Evolutionary conservation across 129 eudicot genomes (phyloP).

Genomic region (Logfia minima): DNA sequence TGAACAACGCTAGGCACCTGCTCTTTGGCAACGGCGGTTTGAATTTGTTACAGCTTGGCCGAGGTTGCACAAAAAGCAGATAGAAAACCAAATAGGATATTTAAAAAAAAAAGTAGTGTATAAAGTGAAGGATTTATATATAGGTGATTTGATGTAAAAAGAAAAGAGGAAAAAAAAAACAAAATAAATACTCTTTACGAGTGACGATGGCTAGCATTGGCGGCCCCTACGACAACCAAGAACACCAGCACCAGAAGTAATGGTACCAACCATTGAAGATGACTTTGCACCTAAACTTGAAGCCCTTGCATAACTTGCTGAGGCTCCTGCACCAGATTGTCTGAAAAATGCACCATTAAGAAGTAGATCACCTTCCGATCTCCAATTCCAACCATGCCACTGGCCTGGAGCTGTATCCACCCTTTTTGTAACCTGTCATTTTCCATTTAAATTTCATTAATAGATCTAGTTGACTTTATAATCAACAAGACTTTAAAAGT

Average conservation of each 20-base stretch:
- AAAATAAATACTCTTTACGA: constrained; percentile 17
- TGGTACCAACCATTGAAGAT: constrained; percentile 73
- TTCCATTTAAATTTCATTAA: constrained; percentile 18
- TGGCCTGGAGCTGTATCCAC: constrained; percentile 48
- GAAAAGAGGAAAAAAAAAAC: neutral
- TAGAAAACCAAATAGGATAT: neutral
- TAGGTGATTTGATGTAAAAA: constrained; percentile 5
- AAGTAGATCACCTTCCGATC: constrained; percentile 81
- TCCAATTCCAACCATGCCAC: constrained; percentile 93
- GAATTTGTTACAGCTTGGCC: constrained; percentile 40
- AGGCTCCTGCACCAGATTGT: constrained; percentile 81
- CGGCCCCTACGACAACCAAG: constrained; percentile 71
- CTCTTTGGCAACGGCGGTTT: constrained; percentile 27
- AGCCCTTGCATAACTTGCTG: constrained; percentile 79
- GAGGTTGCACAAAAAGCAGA: constrained; percentile 51
- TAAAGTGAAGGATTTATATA: constrained; percentile 34
- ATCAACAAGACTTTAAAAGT: neutral
- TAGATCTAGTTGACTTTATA: constrained; percentile 17
- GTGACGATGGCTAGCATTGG: constrained; percentile 52
- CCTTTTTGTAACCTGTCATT: constrained; percentile 75
- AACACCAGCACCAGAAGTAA: constrained; percentile 73
- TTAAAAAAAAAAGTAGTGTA: constrained; percentile 26
- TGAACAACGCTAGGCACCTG: constrained; percentile 61
- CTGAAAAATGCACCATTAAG: constrained; percentile 81
- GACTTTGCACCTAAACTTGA: constrained; percentile 89